Percentiles rank a stretch among this genome's conserved stretches.
Evolutionary conservation across 306 rosid species (phyloP).

Genomic region (Trichosanthes cucumerina): DNA sequence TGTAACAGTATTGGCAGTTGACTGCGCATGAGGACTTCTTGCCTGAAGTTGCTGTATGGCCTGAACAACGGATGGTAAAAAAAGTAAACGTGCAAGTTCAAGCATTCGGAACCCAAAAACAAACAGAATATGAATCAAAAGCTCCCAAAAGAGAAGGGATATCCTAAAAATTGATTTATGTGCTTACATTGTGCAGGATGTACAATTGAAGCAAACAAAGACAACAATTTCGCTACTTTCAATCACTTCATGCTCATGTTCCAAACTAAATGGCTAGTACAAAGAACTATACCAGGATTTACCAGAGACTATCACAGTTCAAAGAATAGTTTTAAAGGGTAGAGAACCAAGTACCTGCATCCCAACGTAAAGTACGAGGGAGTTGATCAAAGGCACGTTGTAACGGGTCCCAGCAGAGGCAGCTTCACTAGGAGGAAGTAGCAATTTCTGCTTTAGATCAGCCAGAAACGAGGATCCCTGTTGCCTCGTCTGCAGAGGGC

Average conservation of each 20-base stretch:
- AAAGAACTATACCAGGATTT: not conserved
- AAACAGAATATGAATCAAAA: not conserved
- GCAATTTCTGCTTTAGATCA: slow-evolving; percentile 79
- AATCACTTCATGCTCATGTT: not conserved
- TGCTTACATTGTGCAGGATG: not conserved
- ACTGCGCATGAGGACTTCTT: slow-evolving; percentile 58
- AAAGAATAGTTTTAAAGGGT: not conserved
- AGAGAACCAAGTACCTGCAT: slow-evolving; percentile 64
- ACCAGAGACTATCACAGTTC: not conserved
- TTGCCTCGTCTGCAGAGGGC: slow-evolving; percentile 56
- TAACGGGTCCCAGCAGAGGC: slow-evolving; percentile 80
- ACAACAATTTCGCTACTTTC: not conserved
- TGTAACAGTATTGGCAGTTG: slow-evolving; percentile 41
- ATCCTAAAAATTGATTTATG: not conserved
- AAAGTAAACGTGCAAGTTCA: slow-evolving; percentile 10
- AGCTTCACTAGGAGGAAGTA: slow-evolving; percentile 65
- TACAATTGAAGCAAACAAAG: not conserved
- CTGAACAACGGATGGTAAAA: slow-evolving; percentile 44
- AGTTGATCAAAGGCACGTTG: slow-evolving; percentile 88
- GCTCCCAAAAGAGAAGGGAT: not conserved
- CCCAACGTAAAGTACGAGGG: slow-evolving; percentile 89
- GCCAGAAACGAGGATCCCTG: slow-evolving; percentile 54
- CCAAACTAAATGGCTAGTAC: not conserved
- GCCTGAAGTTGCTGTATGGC: slow-evolving; percentile 91
- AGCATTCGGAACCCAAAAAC: not conserved